phyloP scores from a whole-genome alignment of 176 grass and related monocot species.

The Tillandsia leiboldiana region DNA sequence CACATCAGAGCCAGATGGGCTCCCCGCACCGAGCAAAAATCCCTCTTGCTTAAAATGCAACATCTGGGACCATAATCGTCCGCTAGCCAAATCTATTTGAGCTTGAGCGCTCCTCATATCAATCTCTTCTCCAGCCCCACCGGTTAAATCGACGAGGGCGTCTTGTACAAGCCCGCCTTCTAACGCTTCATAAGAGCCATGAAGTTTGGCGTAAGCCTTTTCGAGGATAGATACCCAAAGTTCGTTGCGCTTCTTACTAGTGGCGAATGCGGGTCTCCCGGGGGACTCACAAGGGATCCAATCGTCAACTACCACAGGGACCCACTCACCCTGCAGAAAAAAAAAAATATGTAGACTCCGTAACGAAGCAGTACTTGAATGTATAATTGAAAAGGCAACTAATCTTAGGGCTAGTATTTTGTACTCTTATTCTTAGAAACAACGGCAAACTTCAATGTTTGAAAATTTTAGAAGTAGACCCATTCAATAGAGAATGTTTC shows the following conservation, averaged over 20 bases:
- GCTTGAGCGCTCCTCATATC: constrained; percentile 92
- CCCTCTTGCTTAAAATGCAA: constrained; percentile 97
- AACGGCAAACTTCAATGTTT: not conserved
- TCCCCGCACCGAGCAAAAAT: constrained; percentile 98
- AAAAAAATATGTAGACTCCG: constrained; percentile 7
- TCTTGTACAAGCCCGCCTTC: constrained; percentile 99
- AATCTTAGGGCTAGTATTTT: too few species aligned
- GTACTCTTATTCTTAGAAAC: too few species aligned
- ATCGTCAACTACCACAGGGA: constrained; percentile 96
- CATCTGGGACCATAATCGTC: constrained; percentile 93
- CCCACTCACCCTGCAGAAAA: constrained; percentile 84
- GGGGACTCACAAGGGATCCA: constrained; percentile 96
- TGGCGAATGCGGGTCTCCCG: constrained; percentile 91
- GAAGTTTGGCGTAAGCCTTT: constrained; percentile 98
- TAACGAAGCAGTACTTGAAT: not conserved
- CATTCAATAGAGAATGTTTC: too few species aligned
- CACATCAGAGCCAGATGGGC: constrained; percentile 89
- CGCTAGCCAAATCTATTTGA: constrained; percentile 93
- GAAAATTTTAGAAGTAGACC: too few species aligned
- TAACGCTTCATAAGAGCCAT: constrained; percentile 94
- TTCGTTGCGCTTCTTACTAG: constrained; percentile 83
- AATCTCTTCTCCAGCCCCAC: constrained; percentile 98
- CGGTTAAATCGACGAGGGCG: constrained; percentile 94
- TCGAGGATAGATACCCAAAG: constrained; percentile 97
- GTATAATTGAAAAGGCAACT: not conserved